A percentile compares a stretch with the other conserved stretches of the same genome.
These are phyloP conservation scores for Penicillium pancosmium DNA, from an alignment of 495 filamentous ascomycete species.

Conservation along the genomic window DNA sequence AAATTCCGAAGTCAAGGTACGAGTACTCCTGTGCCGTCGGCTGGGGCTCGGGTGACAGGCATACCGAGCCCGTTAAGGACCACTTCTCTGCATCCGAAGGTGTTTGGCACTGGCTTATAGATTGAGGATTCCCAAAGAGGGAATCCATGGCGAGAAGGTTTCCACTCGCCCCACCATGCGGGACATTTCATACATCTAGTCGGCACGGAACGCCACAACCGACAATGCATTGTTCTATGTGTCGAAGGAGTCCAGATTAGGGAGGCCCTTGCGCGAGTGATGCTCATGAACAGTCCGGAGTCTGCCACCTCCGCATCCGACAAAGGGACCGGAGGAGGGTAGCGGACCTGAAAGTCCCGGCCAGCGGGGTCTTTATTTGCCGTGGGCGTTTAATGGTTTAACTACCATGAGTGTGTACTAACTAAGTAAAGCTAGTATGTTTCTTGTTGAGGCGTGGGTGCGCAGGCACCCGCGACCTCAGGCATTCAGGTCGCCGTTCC, in stretches of 20 bases:
- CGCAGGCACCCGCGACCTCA: too few relatives aligned
- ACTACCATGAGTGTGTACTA: too few relatives aligned
- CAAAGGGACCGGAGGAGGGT: neutral
- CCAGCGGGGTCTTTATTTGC: neutral
- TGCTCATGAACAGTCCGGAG: conserved; percentile 1
- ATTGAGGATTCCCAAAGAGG: conserved; percentile 8
- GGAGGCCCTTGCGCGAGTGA: conserved; percentile 4
- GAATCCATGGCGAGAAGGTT: conserved; percentile 25
- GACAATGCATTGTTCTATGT: neutral
- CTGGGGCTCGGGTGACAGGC: neutral
- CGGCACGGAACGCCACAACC: conserved; percentile 7
- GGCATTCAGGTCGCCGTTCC: too few relatives aligned
- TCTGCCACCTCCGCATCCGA: conserved; percentile 6
- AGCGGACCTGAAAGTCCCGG: neutral
- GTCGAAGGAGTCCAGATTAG: neutral
- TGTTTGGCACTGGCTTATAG: conserved; percentile 1
- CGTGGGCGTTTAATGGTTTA: too few relatives aligned
- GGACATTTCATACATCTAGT: neutral
- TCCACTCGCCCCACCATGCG: neutral
- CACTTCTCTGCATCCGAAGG: neutral
- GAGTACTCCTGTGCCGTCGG: neutral
- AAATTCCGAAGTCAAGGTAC: neutral
- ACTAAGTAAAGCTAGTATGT: too few relatives aligned
- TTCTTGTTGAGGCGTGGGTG: too few relatives aligned
- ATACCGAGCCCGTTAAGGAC: conserved; percentile 5